Base-by-base conservation (phyloP, 768 basidiomycete genomes). In the Pulveroboletus ravenelii region DNA sequence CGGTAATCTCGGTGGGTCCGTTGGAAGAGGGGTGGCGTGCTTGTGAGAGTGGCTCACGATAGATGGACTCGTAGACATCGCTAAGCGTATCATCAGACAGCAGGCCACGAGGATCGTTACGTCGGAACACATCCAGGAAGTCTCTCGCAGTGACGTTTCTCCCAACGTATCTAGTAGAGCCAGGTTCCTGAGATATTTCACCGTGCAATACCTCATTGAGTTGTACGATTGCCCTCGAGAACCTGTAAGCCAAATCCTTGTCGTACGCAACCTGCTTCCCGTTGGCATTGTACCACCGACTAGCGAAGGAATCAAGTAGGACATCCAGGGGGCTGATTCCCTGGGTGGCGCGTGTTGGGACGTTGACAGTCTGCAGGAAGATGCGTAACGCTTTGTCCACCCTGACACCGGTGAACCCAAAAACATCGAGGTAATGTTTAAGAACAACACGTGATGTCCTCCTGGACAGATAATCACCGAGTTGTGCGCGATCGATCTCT, bases 271-370 rank as follows among this genome's bases (percentile, higher is more conserved):
- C 82, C 23, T 80, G 76, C 42, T 78, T 75, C 6, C 83, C 79
- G 62, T 99, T 98, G 17, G 89, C 87, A 53, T 93, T 89, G 60
- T 90, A 89, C 89, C 93, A 98, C 27, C 89, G 80, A 57, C 80
- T 78, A 13, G 93, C 88, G 63, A 99, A 93, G 10, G 85, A 80
- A 59, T 89, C 84, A 29, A 97, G 75, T 2, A 96, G 73, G 57
- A 84, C 77, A 51, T 81, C 77, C 35, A 83, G 57, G 10, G 69
- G 62, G 18, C 20, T 55, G 30, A 45, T 38, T 48, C 62, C 69
- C 32, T 69, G 68, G 5, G 55, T 55, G 14, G 67, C 47, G 34
- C 78, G 75, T 27, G 71, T 61, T 7, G 84, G 81, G n/a, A 87
- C 61, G 58, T 87, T 77, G 34, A 97, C 66, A 7, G 93, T 85